Conservation (phyloP, 345 rosid species). For the Anastatica hierochuntica region DNA sequence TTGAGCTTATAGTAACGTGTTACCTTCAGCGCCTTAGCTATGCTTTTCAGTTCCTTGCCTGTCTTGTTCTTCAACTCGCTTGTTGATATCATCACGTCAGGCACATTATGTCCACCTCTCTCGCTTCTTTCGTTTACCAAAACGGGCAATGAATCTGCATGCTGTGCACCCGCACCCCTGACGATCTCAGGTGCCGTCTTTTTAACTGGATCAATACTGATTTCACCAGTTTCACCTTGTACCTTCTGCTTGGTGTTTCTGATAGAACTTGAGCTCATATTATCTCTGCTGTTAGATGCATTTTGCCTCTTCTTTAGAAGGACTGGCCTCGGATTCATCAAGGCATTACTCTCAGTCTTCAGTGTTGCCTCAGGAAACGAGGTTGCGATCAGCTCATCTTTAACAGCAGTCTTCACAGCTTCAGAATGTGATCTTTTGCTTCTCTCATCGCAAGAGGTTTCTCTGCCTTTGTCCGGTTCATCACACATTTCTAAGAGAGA, state of each 20-base stretch:
- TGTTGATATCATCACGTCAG: neutral
- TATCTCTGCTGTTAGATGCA: constrained; percentile 12
- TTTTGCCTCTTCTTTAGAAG: constrained; percentile 20
- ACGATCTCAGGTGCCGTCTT: neutral
- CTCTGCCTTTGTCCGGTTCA: constrained; percentile 20
- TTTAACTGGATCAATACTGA: constrained; percentile 1
- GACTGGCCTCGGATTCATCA: constrained; percentile 19
- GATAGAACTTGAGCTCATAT: constrained; percentile 17
- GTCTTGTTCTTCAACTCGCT: constrained; percentile 34
- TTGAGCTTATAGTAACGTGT: constrained; percentile 35
- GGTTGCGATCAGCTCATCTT: constrained; percentile 21
- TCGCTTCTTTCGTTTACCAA: constrained; percentile 17
- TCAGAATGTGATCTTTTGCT: constrained; percentile 15
- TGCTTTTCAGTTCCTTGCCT: constrained; percentile 37
- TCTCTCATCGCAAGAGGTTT: constrained; percentile 11
- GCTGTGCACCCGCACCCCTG: constrained; percentile 6
- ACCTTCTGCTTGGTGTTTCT: constrained; percentile 26
- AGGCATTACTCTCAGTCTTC: constrained; percentile 23
- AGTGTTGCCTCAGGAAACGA: constrained; percentile 18
- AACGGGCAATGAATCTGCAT: constrained; percentile 15
- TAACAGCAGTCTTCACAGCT: constrained; percentile 25
- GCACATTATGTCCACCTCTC: constrained; percentile 7
- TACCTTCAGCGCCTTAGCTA: constrained; percentile 42
- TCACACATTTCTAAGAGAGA: constrained; percentile 33
- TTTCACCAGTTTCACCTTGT: constrained; percentile 21